These are phyloP conservation scores for Populus tremula DNA, from an alignment of 345 rosid species.

Conservation along the genomic window DNA sequence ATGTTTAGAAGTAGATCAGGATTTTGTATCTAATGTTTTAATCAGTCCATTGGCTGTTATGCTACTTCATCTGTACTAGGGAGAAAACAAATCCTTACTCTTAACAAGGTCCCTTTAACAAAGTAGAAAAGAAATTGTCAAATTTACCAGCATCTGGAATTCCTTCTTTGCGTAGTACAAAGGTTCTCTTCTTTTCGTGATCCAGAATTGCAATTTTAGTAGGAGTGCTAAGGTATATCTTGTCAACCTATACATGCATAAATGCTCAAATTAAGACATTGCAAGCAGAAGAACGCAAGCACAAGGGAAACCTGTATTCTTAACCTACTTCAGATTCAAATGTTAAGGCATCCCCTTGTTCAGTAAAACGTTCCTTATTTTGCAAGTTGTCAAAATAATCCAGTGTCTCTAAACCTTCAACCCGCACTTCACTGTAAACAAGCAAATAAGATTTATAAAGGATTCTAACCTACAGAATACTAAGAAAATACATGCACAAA, in stretches of 20 bases:
- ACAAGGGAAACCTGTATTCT: neutral
- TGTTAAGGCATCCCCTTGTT: constrained; percentile 93
- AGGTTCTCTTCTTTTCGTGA: constrained; percentile 94
- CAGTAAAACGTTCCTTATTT: constrained; percentile 77
- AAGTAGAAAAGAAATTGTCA: neutral
- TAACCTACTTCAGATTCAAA: constrained; percentile 81
- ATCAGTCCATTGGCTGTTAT: neutral
- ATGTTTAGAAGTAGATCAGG: neutral
- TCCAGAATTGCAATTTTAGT: constrained; percentile 91
- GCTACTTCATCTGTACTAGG: neutral
- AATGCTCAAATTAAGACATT: constrained; percentile 9
- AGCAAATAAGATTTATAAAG: constrained; percentile 22
- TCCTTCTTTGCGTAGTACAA: constrained; percentile 89
- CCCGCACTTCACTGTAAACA: constrained; percentile 81
- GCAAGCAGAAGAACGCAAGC: neutral
- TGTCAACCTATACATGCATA: constrained; percentile 17
- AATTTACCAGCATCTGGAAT: constrained; percentile 93
- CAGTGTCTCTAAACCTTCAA: constrained; percentile 87
- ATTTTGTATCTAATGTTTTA: neutral
- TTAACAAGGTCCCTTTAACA: neutral
- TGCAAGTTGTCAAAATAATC: constrained; percentile 93
- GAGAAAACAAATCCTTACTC: neutral
- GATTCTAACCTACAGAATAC: neutral
- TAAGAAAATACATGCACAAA: neutral
- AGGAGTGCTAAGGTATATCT: constrained; percentile 28